Conservation (phyloP, 2,329 filamentous ascomycete species). For the Lachnellula suecica region DNA sequence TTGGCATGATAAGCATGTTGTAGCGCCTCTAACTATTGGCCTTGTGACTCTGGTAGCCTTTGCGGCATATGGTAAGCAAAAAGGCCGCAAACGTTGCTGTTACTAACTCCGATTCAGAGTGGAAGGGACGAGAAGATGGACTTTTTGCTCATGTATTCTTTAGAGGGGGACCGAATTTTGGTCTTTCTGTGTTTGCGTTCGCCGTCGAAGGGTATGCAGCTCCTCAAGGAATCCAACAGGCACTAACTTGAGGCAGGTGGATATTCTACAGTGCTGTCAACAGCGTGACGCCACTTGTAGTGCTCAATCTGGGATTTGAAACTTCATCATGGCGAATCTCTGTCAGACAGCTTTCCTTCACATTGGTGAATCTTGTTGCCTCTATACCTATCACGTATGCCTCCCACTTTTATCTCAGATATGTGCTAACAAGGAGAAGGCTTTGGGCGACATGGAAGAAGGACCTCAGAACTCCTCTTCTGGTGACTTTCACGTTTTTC, state of each 20-base stretch:
- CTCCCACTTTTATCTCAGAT: slow-evolving; percentile 10
- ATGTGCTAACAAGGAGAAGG: slow-evolving; percentile 11
- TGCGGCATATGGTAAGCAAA: slow-evolving; percentile 38
- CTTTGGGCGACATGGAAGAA: slow-evolving; percentile 48
- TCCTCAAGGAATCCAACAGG: background rate
- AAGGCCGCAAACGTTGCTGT: background rate
- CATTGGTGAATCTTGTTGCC: slow-evolving; percentile 38
- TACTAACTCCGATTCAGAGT: slow-evolving; percentile 41
- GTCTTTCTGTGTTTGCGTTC: slow-evolving; percentile 53
- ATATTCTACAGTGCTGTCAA: slow-evolving; percentile 56
- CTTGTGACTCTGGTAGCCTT: slow-evolving; percentile 30
- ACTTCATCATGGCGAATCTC: slow-evolving; percentile 46
- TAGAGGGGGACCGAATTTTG: slow-evolving; percentile 51
- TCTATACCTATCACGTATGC: slow-evolving; percentile 42
- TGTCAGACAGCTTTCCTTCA: slow-evolving; percentile 46
- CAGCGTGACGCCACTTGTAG: slow-evolving; percentile 47
- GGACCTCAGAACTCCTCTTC: slow-evolving; percentile 46
- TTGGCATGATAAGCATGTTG: slow-evolving; percentile 31
- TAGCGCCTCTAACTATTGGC: slow-evolving; percentile 34
- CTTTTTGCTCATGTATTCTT: slow-evolving; percentile 58
- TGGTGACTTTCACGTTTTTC: slow-evolving; percentile 47
- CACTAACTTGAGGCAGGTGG: slow-evolving; percentile 36
- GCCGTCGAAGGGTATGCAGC: slow-evolving; percentile 47
- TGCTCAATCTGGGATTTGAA: slow-evolving; percentile 49
- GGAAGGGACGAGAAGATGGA: slow-evolving; percentile 53